Percentiles rank a stretch among this genome's conserved stretches.
Evolutionary conservation across 2,329 filamentous ascomycete species (phyloP).

Genomic region (Diaporthe citrichinensis): DNA sequence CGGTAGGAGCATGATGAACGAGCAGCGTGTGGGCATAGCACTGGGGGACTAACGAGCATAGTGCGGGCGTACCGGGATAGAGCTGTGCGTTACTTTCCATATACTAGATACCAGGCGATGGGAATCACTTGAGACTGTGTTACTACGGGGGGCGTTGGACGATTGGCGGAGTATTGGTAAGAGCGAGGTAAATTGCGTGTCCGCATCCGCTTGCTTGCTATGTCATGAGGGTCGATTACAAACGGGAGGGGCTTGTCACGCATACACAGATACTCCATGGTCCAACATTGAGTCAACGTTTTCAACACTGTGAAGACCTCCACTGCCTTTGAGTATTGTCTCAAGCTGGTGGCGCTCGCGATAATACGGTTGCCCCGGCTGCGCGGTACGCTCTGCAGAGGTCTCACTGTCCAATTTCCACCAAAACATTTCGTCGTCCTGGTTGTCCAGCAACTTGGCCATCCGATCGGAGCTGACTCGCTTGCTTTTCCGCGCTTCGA

Average conservation of each 20-base stretch:
- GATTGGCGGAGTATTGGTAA: conserved; percentile 5
- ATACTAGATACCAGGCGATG: not conserved
- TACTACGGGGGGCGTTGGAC: not conserved
- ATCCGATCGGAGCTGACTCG: conserved; percentile 1
- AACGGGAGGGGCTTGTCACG: not conserved
- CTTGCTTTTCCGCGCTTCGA: conserved; percentile 1
- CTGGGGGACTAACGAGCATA: conserved; percentile 4
- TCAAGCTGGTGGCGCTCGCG: not conserved
- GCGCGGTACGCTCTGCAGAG: not conserved
- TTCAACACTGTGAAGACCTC: not conserved
- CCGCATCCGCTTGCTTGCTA: not conserved
- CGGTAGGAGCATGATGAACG: not conserved
- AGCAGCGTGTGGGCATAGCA: not conserved
- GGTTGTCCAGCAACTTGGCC: not conserved
- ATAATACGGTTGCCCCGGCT: conserved; percentile 1
- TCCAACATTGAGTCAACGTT: not conserved
- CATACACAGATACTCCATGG: not conserved
- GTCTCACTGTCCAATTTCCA: conserved; percentile 10
- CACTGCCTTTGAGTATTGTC: not conserved
- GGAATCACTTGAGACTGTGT: not conserved
- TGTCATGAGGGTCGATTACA: not conserved
- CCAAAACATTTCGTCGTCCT: not conserved
- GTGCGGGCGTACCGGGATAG: conserved; percentile 28
- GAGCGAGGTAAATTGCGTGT: not conserved
- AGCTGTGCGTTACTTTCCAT: not conserved